These are phyloP conservation scores for Phaeophleospora eucalypticola DNA, from an alignment of 2,329 filamentous ascomycete genomes.

Conservation along the genomic window DNA sequence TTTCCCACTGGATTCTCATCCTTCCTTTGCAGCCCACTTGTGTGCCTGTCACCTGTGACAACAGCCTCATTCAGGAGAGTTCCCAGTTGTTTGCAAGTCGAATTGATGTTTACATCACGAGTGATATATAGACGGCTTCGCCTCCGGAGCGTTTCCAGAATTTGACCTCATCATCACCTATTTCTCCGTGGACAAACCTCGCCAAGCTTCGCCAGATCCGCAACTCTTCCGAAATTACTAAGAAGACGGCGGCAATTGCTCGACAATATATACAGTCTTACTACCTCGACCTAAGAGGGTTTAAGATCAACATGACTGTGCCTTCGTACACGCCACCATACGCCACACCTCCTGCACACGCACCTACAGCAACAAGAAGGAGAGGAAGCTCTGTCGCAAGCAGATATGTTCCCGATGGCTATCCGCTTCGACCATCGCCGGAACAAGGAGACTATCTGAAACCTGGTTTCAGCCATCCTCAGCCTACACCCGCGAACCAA, in stretches of 20 bases:
- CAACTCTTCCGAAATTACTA: background rate
- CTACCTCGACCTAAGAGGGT: background rate
- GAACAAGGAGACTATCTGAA: conserved; percentile 4
- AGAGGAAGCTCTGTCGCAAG: conserved; percentile 6
- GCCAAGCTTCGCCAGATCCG: background rate
- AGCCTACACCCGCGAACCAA: background rate
- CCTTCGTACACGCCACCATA: background rate
- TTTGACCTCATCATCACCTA: background rate
- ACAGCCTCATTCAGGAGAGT: background rate
- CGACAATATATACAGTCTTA: background rate
- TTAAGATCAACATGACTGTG: background rate
- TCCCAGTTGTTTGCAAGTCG: background rate
- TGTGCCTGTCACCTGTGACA: background rate
- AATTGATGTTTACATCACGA: background rate
- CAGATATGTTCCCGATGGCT: conserved; percentile 8
- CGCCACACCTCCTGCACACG: background rate
- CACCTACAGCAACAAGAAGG: background rate
- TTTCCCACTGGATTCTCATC: background rate
- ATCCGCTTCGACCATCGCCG: background rate
- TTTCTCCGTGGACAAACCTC: background rate
- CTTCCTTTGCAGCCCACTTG: background rate
- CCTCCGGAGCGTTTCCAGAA: background rate
- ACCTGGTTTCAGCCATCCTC: background rate
- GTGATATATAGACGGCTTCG: background rate
- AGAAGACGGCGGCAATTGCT: background rate